These are phyloP conservation scores for Aspergillus unguis DNA, from an alignment of 2,329 filamentous ascomycete genomes.

Conservation along the genomic window DNA sequence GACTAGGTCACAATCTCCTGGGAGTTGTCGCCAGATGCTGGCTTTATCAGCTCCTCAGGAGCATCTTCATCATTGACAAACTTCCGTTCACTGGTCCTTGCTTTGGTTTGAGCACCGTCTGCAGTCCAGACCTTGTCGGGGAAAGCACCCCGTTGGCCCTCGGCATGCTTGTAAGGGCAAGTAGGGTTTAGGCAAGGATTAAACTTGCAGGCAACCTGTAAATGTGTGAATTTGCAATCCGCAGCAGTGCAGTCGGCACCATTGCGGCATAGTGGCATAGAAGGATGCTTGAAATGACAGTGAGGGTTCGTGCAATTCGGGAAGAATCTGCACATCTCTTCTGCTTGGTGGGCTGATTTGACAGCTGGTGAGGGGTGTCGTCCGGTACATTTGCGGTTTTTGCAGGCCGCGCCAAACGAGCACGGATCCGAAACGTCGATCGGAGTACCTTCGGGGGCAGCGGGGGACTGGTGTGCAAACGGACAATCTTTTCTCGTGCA, in stretches of 20 bases:
- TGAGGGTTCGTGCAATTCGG: constrained; percentile 84
- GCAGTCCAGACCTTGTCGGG: constrained; percentile 90
- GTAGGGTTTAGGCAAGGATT: constrained; percentile 85
- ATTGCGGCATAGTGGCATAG: constrained; percentile 83
- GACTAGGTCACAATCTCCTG: constrained; percentile 33
- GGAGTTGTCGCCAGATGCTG: constrained; percentile 41
- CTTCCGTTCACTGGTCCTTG: constrained; percentile 82
- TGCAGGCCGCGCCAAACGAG: constrained; percentile 84
- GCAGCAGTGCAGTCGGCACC: constrained; percentile 79
- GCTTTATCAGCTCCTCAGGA: constrained; percentile 69
- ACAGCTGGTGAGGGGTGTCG: constrained; percentile 89
- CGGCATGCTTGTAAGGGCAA: constrained; percentile 85
- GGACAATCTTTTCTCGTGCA: constrained; percentile 89
- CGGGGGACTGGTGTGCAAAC: constrained; percentile 92
- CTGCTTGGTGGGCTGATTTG: constrained; percentile 71
- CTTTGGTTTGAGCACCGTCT: constrained; percentile 44
- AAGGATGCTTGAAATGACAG: constrained; percentile 86
- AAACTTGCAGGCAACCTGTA: constrained; percentile 81
- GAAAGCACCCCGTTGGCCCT: constrained; percentile 82
- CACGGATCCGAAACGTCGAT: constrained; percentile 80
- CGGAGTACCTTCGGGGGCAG: constrained; percentile 70
- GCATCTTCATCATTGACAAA: constrained; percentile 67
- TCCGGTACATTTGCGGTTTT: constrained; percentile 88
- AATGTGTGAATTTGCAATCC: constrained; percentile 87
- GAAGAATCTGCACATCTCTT: constrained; percentile 86